These are phyloP conservation scores for Teunomyces funiuensis DNA, from an alignment of 805 yeast genomes.

Conservation along the genomic window DNA sequence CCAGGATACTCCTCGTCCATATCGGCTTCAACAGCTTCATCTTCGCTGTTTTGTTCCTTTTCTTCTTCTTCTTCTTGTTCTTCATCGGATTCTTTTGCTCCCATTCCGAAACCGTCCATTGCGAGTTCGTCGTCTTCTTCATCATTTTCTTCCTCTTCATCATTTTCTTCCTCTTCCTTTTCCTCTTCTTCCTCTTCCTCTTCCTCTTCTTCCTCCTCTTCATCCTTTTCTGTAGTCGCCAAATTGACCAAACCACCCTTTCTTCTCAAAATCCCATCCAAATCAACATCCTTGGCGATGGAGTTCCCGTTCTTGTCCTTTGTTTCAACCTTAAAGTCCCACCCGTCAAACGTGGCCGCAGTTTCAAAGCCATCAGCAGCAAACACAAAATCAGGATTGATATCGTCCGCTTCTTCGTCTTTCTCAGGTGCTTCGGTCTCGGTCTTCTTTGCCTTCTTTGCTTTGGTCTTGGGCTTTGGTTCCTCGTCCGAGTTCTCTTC, in stretches of 20 bases:
- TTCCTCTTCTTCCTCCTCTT: constrained; percentile 11
- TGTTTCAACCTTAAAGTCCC: constrained; percentile 72
- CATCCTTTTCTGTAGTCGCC: constrained; percentile 40
- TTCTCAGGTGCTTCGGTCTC: constrained; percentile 24
- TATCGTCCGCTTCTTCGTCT: constrained; percentile 45
- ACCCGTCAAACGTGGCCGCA: constrained; percentile 59
- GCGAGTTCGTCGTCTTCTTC: constrained; percentile 41
- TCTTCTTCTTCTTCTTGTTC: constrained; percentile 32
- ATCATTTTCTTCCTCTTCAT: constrained; percentile 25
- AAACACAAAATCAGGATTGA: constrained; percentile 76
- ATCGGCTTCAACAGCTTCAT: constrained; percentile 29
- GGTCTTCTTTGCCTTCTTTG: constrained; percentile 19
- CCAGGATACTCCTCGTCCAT: constrained; percentile 32
- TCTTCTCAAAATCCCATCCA: constrained; percentile 82
- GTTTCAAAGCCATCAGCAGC: constrained; percentile 59
- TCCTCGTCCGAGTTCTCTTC: constrained; percentile 28
- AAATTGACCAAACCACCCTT: constrained; percentile 71
- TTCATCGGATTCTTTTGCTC: constrained; percentile 34
- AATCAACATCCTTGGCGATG: constrained; percentile 63
- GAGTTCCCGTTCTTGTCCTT: constrained; percentile 20
- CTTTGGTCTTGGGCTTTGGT: constrained; percentile 14
- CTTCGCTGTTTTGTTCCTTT: constrained; percentile 25
- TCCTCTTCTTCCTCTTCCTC: constrained; percentile 20
- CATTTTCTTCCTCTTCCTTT: constrained; percentile 23
- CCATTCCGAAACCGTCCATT: constrained; percentile 46